Base-by-base conservation (phyloP, 192 early-diverging fungal genomes). In the Mycoemilia scoparia region DNA sequence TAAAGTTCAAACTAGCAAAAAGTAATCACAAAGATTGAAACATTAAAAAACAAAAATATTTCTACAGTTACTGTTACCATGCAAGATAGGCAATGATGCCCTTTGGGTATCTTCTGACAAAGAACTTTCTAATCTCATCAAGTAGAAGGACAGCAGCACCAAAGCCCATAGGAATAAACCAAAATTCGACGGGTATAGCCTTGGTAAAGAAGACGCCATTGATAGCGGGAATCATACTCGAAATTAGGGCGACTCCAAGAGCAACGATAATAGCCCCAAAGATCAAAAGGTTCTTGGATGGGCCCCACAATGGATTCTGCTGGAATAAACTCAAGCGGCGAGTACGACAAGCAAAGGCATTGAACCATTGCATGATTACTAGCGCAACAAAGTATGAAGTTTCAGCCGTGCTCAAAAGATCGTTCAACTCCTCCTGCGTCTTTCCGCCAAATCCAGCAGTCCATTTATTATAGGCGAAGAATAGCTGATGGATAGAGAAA, bases 51-150 rank as follows among this genome's bases (percentile, higher is more conserved):
- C n/a, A n/a, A n/a, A n/a, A n/a, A n/a, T n/a, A n/a, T n/a, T n/a
- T n/a, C n/a, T n/a, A n/a, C n/a, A n/a, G n/a, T 11, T 4, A 4
- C 31, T 13, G 31, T 32, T 32, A 32, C 31, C 31, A 32, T 7
- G 31, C 31, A 5, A 4, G 4, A 7, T 18, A 17, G 31, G 31
- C 31, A 4, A 32, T 13, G 31, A 32, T 17, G 4, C 31, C 11
- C 7, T 5, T 32, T 5, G 31, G 31, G 31, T 11, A 18, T 7
- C 7, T 4, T 10, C 76, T 45, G 4, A 73, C 70, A 7, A 51
- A 21, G 16, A 50, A 17, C 40, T 78, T 78, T 21, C 76, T 43
- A 11, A 58, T 12, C 43, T 78, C 76, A 33, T 78, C 76, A 17
- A 60, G 41, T 2, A 50, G 23, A 14, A 78, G 18, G 29, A 78